These are phyloP conservation scores for Candida odintsovae DNA, from an alignment of 805 yeast genomes.

Conservation along the genomic window DNA sequence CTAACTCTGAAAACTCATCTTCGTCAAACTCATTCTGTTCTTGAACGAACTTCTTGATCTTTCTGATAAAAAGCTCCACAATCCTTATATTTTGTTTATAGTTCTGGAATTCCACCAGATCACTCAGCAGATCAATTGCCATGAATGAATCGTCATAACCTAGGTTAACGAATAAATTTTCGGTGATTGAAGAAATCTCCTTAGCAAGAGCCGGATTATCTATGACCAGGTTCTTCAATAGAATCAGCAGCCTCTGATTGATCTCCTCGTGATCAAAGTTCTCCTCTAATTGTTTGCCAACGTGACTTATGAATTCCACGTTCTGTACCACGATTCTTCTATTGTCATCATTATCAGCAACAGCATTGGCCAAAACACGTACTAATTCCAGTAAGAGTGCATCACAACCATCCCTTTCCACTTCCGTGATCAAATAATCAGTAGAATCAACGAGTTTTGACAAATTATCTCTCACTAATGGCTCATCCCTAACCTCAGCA, in stretches of 20 bases:
- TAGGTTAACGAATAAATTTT: conserved; percentile 9
- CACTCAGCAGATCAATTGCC: conserved; percentile 14
- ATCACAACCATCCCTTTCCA: conserved; percentile 2
- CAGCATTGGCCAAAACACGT: conserved; percentile 21
- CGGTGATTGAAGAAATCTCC: conserved; percentile 10
- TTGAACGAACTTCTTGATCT: conserved; percentile 1
- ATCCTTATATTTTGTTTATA: conserved; percentile 4
- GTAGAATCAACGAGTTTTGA: conserved; percentile 10
- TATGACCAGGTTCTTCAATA: conserved; percentile 16
- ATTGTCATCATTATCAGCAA: conserved; percentile 22
- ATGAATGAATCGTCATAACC: conserved; percentile 10
- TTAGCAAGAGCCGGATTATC: conserved; percentile 13
- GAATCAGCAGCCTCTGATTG: conserved; percentile 12
- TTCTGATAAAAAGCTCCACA: conserved; percentile 8
- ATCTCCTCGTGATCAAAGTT: conserved; percentile 19
- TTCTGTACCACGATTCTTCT: conserved; percentile 9
- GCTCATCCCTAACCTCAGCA: conserved; percentile 10
- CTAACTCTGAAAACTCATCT: conserved; percentile 19
- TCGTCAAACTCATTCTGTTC: conserved; percentile 12
- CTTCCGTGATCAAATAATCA: conserved; percentile 7
- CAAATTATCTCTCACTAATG: conserved; percentile 11
- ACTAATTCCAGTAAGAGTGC: conserved; percentile 13
- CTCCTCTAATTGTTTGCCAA: conserved; percentile 10
- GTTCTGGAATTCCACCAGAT: conserved; percentile 8
- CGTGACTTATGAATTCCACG: conserved; percentile 3